Evolutionary conservation across 2,329 filamentous ascomycete genomes (phyloP).

Genomic region (Alternaria consortialis): DNA sequence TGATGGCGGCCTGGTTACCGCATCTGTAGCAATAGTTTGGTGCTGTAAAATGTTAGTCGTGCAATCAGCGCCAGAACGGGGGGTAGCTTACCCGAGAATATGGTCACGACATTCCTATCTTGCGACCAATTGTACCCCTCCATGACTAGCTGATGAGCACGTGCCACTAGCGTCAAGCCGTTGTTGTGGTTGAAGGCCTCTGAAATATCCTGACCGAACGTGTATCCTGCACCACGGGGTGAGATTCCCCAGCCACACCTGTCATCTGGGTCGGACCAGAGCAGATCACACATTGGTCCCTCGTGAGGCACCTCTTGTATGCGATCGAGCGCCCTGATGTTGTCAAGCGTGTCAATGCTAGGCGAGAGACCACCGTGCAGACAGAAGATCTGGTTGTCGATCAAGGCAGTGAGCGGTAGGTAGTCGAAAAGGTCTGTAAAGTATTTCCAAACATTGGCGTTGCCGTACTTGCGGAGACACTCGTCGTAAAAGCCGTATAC

Average conservation of each 20-base stretch:
- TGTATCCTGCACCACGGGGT: slow-evolving; percentile 92
- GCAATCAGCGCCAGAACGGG: background rate
- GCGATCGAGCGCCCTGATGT: slow-evolving; percentile 63
- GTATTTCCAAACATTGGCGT: slow-evolving; percentile 80
- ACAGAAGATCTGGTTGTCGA: slow-evolving; percentile 77
- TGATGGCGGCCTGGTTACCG: slow-evolving; percentile 99
- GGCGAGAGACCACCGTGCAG: slow-evolving; percentile 76
- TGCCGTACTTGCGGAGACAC: slow-evolving; percentile 79
- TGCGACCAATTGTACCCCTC: slow-evolving; percentile 99
- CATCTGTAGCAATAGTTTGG: slow-evolving; percentile 94
- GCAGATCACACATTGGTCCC: slow-evolving; percentile 78
- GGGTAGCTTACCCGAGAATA: slow-evolving; percentile 75
- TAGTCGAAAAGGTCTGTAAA: slow-evolving; percentile 83
- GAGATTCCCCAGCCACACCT: slow-evolving; percentile 96
- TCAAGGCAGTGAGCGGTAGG: slow-evolving; percentile 75
- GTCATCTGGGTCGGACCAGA: slow-evolving; percentile 93
- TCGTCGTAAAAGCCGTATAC: slow-evolving; percentile 84
- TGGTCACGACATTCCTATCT: slow-evolving; percentile 96
- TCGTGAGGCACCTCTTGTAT: slow-evolving; percentile 79
- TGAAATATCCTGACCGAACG: slow-evolving; percentile 95
- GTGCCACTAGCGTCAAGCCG: slow-evolving; percentile 90
- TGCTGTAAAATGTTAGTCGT: slow-evolving; percentile 52
- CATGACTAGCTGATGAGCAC: slow-evolving; percentile 98
- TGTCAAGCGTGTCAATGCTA: slow-evolving; percentile 77
- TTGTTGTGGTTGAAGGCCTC: slow-evolving; percentile 99